These are phyloP conservation scores for Arabidopsis lyrata DNA, from an alignment of 441 rosid species.

Conservation along the genomic window DNA sequence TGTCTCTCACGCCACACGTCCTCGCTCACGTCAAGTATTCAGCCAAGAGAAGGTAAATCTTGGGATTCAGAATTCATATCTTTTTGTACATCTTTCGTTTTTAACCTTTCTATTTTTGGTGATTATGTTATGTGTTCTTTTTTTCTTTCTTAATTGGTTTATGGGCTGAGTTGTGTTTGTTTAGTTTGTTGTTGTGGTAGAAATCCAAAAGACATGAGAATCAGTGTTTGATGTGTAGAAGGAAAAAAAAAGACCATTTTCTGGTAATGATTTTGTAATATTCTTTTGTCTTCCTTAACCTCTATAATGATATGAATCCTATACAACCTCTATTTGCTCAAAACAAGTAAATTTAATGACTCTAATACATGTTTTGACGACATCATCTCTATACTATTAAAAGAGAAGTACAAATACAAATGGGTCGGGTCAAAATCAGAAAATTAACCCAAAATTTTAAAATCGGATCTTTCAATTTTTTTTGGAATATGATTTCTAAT, in stretches of 20 bases:
- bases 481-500: too few relatives aligned
- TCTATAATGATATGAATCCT: conserved; percentile 15
- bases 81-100: conserved; percentile 44
- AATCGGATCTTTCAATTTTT: too few relatives aligned
- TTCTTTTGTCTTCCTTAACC: conserved; percentile 27
- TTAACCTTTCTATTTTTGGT: conserved; percentile 28
- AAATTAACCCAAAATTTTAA: too few relatives aligned
- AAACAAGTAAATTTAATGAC: not conserved
- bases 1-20: conserved; percentile 34
- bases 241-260: conserved; percentile 32
- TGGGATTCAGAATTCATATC: conserved; percentile 35
- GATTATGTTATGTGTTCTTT: conserved; percentile 33
- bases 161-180: conserved; percentile 40
- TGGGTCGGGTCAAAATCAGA: too few relatives aligned
- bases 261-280: conserved; percentile 38
- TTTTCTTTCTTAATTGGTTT: conserved; percentile 22
- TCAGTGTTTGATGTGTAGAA: conserved; percentile 43
- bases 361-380: not conserved
- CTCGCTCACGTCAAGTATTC: conserved; percentile 36
- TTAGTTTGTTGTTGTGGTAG: conserved; percentile 41
- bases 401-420: too few relatives aligned
- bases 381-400: too few relatives aligned
- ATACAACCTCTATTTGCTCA: conserved; percentile 5
- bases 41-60: conserved; percentile 40
- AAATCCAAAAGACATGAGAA: conserved; percentile 38